phyloP scores from a whole-genome alignment of 768 basidiomycete species.

The Tulasnella sp. region DNA sequence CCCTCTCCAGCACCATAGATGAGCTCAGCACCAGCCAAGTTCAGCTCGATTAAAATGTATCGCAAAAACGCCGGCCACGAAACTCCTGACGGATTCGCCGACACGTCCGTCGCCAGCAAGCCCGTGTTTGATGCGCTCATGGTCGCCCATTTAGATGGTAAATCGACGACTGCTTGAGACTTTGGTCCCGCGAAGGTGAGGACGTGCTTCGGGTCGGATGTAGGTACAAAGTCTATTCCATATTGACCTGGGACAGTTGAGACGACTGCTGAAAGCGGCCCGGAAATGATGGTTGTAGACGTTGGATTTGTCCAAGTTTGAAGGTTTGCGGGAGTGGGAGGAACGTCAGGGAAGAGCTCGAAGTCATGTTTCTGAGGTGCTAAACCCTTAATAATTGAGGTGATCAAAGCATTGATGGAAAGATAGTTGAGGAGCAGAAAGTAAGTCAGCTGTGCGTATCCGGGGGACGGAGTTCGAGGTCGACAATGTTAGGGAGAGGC shows the following conservation, averaged over 20 bases:
- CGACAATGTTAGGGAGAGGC: slow-evolving; percentile 43
- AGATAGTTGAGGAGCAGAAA: background rate
- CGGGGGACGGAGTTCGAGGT: slow-evolving; percentile 34
- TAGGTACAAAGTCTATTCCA: slow-evolving; percentile 22
- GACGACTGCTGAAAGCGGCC: slow-evolving; percentile 59
- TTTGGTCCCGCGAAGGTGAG: slow-evolving; percentile 33
- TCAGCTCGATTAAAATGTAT: slow-evolving; percentile 47
- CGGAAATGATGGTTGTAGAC: slow-evolving; percentile 54
- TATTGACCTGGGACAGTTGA: slow-evolving; percentile 19
- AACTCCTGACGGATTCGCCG: slow-evolving; percentile 50
- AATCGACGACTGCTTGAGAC: slow-evolving; percentile 37
- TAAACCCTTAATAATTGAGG: background rate
- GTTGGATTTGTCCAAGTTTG: slow-evolving; percentile 42
- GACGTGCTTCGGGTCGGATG: slow-evolving; percentile 27
- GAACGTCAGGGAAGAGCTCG: slow-evolving; percentile 58
- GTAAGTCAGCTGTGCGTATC: background rate
- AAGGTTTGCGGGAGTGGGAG: slow-evolving; percentile 47
- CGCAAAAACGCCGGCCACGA: slow-evolving; percentile 45
- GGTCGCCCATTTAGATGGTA: slow-evolving; percentile 36
- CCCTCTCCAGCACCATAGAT: slow-evolving; percentile 74
- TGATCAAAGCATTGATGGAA: background rate
- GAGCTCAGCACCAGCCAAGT: slow-evolving; percentile 63
- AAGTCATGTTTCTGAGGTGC: background rate
- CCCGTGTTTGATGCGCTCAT: slow-evolving; percentile 47
- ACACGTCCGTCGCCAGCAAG: slow-evolving; percentile 52